Conservation (phyloP, 352 stramenopile genomes). For the Plasmopara halstedii region DNA sequence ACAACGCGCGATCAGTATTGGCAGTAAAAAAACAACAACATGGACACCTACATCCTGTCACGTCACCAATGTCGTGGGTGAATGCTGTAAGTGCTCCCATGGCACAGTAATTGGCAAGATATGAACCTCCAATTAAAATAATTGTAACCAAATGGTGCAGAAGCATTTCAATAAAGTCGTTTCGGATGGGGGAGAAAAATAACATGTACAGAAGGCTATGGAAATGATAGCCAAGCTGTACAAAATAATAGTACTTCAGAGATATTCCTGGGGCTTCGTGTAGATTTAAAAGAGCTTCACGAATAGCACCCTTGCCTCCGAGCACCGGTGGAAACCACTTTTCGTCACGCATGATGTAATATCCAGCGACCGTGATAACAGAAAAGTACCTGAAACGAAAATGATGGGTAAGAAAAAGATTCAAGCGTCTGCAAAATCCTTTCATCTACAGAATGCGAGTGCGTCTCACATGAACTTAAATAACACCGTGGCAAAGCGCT, state of each 20-base stretch:
- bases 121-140: slow-evolving; percentile 49
- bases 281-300: slow-evolving; percentile 22
- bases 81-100: slow-evolving; percentile 40
- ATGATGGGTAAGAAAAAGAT: too few relatives aligned
- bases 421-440: too few relatives aligned
- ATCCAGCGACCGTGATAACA: slow-evolving; percentile 26
- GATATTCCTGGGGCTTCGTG: slow-evolving; percentile 20
- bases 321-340: slow-evolving; percentile 40
- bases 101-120: slow-evolving; percentile 42
- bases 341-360: slow-evolving; percentile 38
- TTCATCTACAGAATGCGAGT: too few relatives aligned
- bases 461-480: slow-evolving; percentile 57
- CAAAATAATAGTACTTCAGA: slow-evolving; percentile 42
- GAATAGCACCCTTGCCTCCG: slow-evolving; percentile 28
- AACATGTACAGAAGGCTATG: slow-evolving; percentile 52
- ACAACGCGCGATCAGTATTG: too few relatives aligned
- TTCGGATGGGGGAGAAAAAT: slow-evolving; percentile 45
- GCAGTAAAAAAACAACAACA: too few relatives aligned
- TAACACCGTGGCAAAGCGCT: slow-evolving; percentile 61
- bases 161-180: slow-evolving; percentile 57
- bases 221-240: slow-evolving; percentile 50
- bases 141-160: slow-evolving; percentile 53
- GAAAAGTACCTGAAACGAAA: slow-evolving; percentile 19
- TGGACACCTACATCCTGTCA: slow-evolving; percentile 37
- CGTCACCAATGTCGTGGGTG: slow-evolving; percentile 48